Conservation (phyloP, 2,329 filamentous ascomycete genomes). For the Diaporthe citrichinensis region DNA sequence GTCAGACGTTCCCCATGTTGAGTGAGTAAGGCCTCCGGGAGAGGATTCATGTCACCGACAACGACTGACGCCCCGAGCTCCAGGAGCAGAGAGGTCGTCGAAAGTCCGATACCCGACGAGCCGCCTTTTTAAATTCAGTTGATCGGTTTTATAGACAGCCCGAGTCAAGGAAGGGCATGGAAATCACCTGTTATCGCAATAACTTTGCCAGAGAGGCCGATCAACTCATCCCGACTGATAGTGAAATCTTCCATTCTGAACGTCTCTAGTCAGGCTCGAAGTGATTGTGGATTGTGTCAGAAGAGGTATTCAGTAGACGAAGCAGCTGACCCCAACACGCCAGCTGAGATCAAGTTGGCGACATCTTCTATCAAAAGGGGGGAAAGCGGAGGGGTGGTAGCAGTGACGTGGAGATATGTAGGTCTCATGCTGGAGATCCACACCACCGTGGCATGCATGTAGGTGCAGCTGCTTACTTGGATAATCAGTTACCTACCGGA, state of each 20-base stretch:
- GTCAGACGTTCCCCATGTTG: neutral
- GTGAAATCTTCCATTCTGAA: neutral
- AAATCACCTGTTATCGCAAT: neutral
- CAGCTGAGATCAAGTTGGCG: neutral
- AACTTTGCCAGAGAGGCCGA: neutral
- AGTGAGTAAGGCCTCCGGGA: neutral
- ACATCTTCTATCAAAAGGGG: neutral
- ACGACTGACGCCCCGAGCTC: neutral
- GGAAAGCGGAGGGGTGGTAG: neutral
- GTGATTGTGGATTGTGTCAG: neutral
- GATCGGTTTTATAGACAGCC: too few species aligned
- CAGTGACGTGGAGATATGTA: too few species aligned
- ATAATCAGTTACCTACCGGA: neutral
- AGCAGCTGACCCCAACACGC: neutral
- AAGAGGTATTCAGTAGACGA: neutral
- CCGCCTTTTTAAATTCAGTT: too few species aligned
- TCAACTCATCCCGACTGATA: neutral
- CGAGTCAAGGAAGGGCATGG: neutral
- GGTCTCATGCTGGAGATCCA: too few species aligned
- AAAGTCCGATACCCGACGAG: neutral
- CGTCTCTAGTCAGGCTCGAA: neutral
- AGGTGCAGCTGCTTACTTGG: neutral
- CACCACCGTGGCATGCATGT: neutral
- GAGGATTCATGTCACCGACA: neutral
- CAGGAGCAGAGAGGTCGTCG: neutral